Base-by-base conservation (phyloP, 345 rosid species). In the Excoecaria cochinchinensis region DNA sequence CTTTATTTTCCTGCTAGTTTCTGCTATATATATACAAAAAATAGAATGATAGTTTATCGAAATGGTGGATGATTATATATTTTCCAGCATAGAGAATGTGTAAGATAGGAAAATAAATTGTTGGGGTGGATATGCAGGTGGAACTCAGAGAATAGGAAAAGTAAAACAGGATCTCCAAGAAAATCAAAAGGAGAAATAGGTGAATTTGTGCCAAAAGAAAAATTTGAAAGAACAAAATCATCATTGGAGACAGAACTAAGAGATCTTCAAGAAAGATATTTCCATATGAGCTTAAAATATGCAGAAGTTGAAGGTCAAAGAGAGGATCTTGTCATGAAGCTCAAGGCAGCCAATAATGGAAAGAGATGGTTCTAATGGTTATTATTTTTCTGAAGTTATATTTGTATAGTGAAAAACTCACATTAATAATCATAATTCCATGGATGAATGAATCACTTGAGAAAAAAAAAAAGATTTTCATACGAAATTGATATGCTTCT, bases 311-410 rank as follows among this genome's bases (percentile, higher is more conserved):
- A 86, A 81, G 80, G 75, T 67, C 84, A 87, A 58, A 86, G 90
- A 9, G 90, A 89, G 77, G 87, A 86, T 66, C 90, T 87, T 50
- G 89, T 87, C 67, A 86, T 85, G 91, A 87, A 87, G 83, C 87
- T 89, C 44, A 87, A 74, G 81, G 73, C 81, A 58, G 51, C 76
- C 63, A 84, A 76, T 44, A 79, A 62, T 80, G 77, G 76, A 44
- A 89, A 79, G 77, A 81, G 83, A 74, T 84, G 87, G 87, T 83
- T 82, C 63, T 73, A 64, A 66, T 44, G 59, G 39, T 8, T 5
- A 19, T 64, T 65, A 71, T 22, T 36, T 48, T 4, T 42, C 6
- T 70, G 4, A 4, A 40, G n/a, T n/a, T n/a, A n/a, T n/a, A n/a
- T n/a, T n/a, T n/a, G n/a, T n/a, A n/a, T n/a, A n/a, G n/a, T n/a